These are phyloP conservation scores for Echeveria elegans DNA, from an alignment of 164 flowering plant genomes.

Conservation along the genomic window DNA sequence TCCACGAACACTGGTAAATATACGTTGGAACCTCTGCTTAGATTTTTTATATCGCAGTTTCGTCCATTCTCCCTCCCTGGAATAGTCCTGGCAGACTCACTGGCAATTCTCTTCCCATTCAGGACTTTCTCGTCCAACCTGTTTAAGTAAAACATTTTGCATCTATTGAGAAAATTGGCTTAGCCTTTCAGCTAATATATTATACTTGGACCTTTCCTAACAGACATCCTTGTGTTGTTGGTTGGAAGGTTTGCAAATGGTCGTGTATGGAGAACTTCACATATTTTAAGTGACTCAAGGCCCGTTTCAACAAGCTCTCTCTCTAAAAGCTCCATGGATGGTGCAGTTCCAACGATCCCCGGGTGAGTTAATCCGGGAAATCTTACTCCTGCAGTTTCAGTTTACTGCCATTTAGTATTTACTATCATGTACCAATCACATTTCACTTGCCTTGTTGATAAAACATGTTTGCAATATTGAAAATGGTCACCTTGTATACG, in stretches of 20 bases:
- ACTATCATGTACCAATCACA: too few relatives aligned
- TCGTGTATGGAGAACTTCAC: conserved; percentile 76
- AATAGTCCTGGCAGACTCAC: conserved; percentile 87
- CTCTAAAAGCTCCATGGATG: conserved; percentile 86
- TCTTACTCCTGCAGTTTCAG: conserved; percentile 53
- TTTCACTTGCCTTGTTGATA: background rate
- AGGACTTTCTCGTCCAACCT: conserved; percentile 55
- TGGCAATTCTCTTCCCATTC: conserved; percentile 86
- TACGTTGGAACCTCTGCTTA: conserved; percentile 83
- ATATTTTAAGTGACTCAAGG: conserved; percentile 47
- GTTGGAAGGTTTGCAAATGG: conserved; percentile 86
- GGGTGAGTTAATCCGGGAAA: conserved; percentile 94
- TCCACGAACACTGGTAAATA: conserved; percentile 92
- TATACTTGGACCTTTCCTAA: conserved; percentile 59
- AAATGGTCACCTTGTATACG: conserved; percentile 67
- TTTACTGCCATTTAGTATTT: too few relatives aligned
- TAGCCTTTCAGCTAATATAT: too few relatives aligned
- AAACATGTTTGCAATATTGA: background rate
- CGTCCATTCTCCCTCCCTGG: conserved; percentile 99
- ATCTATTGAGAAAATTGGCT: too few relatives aligned
- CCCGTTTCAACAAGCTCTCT: conserved; percentile 64
- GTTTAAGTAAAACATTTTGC: conserved; percentile 11
- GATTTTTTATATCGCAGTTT: conserved; percentile 92
- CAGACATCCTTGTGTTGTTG: conserved; percentile 59
- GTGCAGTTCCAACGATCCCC: conserved; percentile 93